Conservation (phyloP, 2,329 filamentous ascomycete species). For the Hymenoscyphus infarciens region DNA sequence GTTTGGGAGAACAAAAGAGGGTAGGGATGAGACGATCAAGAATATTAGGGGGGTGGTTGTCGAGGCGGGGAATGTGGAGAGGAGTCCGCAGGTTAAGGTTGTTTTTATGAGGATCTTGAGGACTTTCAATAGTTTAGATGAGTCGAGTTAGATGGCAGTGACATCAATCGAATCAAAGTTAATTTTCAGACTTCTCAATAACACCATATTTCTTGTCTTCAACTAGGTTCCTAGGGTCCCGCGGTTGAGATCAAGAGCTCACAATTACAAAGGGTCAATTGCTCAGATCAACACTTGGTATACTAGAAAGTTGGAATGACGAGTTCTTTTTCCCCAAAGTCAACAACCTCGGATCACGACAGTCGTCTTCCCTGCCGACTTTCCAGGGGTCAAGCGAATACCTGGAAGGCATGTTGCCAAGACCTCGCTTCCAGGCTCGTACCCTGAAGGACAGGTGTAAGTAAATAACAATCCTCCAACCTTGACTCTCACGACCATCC, state of each 20-base stretch:
- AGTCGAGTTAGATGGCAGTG: neutral
- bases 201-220: too few relatives aligned
- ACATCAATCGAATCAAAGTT: neutral
- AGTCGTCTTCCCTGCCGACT: too few relatives aligned
- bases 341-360: too few relatives aligned
- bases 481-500: neutral
- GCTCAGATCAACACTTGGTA: too few relatives aligned
- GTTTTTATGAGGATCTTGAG: slow-evolving; percentile 23
- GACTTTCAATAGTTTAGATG: neutral
- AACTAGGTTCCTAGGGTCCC: too few relatives aligned
- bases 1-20: slow-evolving; percentile 30
- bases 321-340: too few relatives aligned
- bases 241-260: too few relatives aligned
- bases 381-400: too few relatives aligned
- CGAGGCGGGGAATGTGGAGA: slow-evolving; percentile 29
- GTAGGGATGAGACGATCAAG: slow-evolving; percentile 21
- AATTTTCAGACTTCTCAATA: too few relatives aligned
- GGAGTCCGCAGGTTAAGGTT: slow-evolving; percentile 29
- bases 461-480: neutral
- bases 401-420: too few relatives aligned
- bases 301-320: too few relatives aligned
- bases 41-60: slow-evolving; percentile 24
- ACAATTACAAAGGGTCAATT: too few relatives aligned
- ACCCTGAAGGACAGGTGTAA: neutral
- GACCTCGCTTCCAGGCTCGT: neutral